These are phyloP conservation scores for Hyphopichia homilentoma DNA, from an alignment of 805 yeast genomes.

Conservation along the genomic window DNA sequence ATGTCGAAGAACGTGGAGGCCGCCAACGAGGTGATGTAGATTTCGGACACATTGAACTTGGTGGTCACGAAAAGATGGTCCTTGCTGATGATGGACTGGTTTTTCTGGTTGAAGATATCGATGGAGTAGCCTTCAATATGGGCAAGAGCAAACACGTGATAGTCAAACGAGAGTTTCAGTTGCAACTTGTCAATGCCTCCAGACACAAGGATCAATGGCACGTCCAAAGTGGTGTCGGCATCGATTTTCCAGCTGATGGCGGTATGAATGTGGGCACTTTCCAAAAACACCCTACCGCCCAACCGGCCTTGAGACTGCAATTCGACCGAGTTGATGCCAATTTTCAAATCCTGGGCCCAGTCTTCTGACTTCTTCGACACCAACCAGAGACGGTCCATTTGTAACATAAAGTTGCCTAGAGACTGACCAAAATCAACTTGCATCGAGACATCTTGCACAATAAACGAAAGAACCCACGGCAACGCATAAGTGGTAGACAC, in stretches of 20 bases:
- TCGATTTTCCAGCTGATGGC: slow-evolving; percentile 67
- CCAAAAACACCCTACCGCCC: slow-evolving; percentile 60
- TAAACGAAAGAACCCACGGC: slow-evolving; percentile 69
- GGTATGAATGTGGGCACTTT: slow-evolving; percentile 52
- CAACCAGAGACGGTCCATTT: slow-evolving; percentile 62
- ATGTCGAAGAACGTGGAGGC: slow-evolving; percentile 83
- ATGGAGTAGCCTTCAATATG: slow-evolving; percentile 45
- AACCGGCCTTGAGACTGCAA: slow-evolving; percentile 72
- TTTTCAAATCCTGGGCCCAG: slow-evolving; percentile 67
- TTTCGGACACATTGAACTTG: slow-evolving; percentile 48
- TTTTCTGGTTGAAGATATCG: slow-evolving; percentile 68
- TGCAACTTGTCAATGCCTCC: slow-evolving; percentile 55
- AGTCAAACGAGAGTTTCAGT: slow-evolving; percentile 71
- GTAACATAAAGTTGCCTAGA: slow-evolving; percentile 60
- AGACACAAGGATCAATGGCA: slow-evolving; percentile 67
- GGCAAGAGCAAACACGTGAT: slow-evolving; percentile 75
- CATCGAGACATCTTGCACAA: slow-evolving; percentile 49
- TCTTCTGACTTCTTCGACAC: slow-evolving; percentile 60
- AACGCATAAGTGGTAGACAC: slow-evolving; percentile 62
- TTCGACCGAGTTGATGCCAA: slow-evolving; percentile 52
- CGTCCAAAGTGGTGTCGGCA: slow-evolving; percentile 37
- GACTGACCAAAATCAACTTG: slow-evolving; percentile 81
- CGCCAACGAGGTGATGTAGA: slow-evolving; percentile 78
- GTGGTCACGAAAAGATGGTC: slow-evolving; percentile 59
- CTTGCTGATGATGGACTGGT: slow-evolving; percentile 40